Percentiles rank a stretch among this genome's conserved stretches.
These are phyloP conservation scores for Eucalyptus sp. DNA, from an alignment of 345 rosid genomes.

Conservation along the genomic window DNA sequence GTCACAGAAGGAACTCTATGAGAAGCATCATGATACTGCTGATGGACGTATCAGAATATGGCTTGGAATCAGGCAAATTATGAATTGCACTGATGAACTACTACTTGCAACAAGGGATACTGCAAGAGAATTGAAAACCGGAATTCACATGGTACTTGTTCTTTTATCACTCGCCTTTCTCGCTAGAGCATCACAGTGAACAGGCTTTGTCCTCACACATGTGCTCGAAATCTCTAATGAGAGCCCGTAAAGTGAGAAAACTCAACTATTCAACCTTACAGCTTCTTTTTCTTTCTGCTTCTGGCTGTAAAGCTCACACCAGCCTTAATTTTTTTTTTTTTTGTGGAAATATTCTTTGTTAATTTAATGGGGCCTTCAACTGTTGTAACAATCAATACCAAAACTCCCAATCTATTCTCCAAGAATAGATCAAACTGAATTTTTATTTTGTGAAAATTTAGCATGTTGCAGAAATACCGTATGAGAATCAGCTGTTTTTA, in stretches of 20 bases:
- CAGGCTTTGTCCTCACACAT: background rate
- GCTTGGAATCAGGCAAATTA: constrained; percentile 58
- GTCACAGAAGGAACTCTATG: constrained; percentile 53
- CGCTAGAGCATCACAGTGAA: background rate
- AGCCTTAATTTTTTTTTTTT: background rate
- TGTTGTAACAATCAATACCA: background rate
- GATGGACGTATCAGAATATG: constrained; percentile 58
- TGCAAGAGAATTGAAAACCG: constrained; percentile 53
- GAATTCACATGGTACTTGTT: constrained; percentile 53
- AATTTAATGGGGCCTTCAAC: background rate
- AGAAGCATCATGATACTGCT: constrained; percentile 51
- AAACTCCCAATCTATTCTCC: background rate
- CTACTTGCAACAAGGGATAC: constrained; percentile 40
- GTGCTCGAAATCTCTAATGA: background rate
- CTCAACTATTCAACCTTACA: background rate
- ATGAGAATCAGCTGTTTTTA: constrained; percentile 21
- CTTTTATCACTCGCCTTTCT: background rate
- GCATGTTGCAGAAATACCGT: constrained; percentile 47
- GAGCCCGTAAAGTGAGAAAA: background rate
- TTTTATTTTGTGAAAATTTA: background rate
- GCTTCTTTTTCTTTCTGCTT: background rate
- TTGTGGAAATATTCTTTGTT: background rate
- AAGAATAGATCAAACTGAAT: background rate
- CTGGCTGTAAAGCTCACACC: background rate
- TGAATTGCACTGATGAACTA: constrained; percentile 54